phyloP scores from a whole-genome alignment of 768 basidiomycete genomes.

The Mycena metata region DNA sequence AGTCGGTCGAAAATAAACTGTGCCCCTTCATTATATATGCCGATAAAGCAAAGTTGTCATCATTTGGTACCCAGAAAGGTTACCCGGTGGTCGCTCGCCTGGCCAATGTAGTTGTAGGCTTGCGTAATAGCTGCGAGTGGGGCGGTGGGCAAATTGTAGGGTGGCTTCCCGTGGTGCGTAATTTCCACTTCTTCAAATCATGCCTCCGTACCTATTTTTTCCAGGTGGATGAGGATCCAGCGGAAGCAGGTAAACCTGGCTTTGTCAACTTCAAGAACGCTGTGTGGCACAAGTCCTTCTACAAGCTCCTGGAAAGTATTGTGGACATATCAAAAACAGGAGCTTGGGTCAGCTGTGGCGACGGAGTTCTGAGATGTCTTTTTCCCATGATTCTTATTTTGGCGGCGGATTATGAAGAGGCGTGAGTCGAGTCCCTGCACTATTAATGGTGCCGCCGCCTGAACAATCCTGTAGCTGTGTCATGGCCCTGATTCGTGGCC shows the following conservation, averaged over 20 bases:
- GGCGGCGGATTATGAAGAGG: conserved; percentile 61
- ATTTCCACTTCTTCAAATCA: not conserved
- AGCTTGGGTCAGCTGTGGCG: conserved; percentile 41
- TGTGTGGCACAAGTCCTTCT: conserved; percentile 56
- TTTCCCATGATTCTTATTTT: conserved; percentile 56
- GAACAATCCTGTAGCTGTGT: conserved; percentile 46
- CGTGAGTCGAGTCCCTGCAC: conserved; percentile 51
- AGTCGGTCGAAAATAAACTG: not conserved
- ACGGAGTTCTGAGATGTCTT: conserved; percentile 43
- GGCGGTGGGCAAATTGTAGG: conserved; percentile 42
- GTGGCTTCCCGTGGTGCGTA: conserved; percentile 33
- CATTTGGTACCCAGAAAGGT: conserved; percentile 37
- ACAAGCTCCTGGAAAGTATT: conserved; percentile 47
- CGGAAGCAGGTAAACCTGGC: conserved; percentile 45
- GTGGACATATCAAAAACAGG: conserved; percentile 40
- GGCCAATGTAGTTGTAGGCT: conserved; percentile 29
- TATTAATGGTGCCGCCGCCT: not conserved
- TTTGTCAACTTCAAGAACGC: conserved; percentile 51
- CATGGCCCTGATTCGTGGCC: conserved; percentile 54
- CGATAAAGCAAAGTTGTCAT: conserved; percentile 40
- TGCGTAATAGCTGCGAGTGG: conserved; percentile 33
- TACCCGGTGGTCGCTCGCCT: conserved; percentile 36
- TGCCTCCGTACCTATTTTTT: not conserved
- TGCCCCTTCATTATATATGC: conserved; percentile 39
- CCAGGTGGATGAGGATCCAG: conserved; percentile 49